These are phyloP conservation scores for Bipolaris oryzae DNA, from an alignment of 2,329 filamentous ascomycete species.

Conservation along the genomic window DNA sequence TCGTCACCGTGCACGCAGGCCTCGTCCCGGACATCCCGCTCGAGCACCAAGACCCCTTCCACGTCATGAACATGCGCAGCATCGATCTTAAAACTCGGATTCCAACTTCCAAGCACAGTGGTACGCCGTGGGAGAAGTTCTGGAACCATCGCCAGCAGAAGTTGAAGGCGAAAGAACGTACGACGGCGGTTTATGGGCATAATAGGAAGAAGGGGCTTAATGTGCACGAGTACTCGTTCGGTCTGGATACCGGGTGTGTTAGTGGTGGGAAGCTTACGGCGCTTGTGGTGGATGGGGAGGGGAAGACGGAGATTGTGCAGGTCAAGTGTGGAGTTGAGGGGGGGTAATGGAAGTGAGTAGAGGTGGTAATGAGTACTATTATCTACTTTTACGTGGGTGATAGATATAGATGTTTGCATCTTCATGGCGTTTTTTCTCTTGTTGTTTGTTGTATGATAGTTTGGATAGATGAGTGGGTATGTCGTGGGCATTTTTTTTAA, in stretches of 20 bases:
- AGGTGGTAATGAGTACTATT: background rate
- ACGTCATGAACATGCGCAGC: constrained; percentile 91
- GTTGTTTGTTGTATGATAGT: too few species aligned
- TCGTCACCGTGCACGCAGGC: constrained; percentile 84
- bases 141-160: constrained; percentile 55
- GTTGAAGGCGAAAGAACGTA: constrained; percentile 50
- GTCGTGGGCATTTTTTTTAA: too few species aligned
- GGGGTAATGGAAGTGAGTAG: constrained; percentile 31
- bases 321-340: constrained; percentile 48
- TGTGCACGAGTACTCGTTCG: constrained; percentile 74
- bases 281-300: constrained; percentile 69
- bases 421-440: too few species aligned
- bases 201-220: constrained; percentile 75
- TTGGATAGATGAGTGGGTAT: too few species aligned
- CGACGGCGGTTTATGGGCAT: constrained; percentile 72
- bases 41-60: constrained; percentile 74
- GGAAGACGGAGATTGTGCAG: constrained; percentile 40
- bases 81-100: constrained; percentile 68
- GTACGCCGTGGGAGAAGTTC: constrained; percentile 70
- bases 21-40: constrained; percentile 77
- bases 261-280: constrained; percentile 77
- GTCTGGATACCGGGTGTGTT: constrained; percentile 84
- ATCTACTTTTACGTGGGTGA: too few species aligned
- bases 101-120: constrained; percentile 58
- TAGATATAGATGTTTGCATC: too few species aligned